phyloP scores from a whole-genome alignment of 306 rosid species.

The Malus fusca region DNA sequence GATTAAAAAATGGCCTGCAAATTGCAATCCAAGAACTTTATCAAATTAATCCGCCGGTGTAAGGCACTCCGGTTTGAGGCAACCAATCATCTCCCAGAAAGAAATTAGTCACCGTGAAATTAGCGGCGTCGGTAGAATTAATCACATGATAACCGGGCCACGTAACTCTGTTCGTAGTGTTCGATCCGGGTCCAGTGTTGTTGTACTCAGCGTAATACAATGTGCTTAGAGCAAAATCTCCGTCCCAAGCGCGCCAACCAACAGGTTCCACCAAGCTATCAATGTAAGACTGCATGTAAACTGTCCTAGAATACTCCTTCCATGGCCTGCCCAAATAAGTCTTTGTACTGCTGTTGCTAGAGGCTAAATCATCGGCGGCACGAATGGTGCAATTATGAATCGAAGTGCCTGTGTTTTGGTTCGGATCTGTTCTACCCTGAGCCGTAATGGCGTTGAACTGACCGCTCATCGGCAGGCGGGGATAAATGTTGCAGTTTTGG shows the following conservation, averaged over 20 bases:
- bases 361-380: constrained; percentile 54
- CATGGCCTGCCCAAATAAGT: constrained; percentile 85
- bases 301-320: constrained; percentile 77
- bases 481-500: constrained; percentile 72
- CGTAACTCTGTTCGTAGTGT: constrained; percentile 32
- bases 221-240: constrained; percentile 62
- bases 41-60: constrained; percentile 26
- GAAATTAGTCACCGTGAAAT: constrained; percentile 50
- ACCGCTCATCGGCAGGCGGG: constrained; percentile 69
- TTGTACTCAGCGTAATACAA: constrained; percentile 70
- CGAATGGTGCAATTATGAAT: constrained; percentile 62
- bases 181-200: constrained; percentile 61
- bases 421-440: constrained; percentile 75
- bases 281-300: constrained; percentile 57
- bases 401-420: constrained; percentile 72
- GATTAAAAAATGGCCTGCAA: not conserved
- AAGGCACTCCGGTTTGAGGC: constrained; percentile 69
- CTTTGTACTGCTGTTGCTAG: not conserved
- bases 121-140: constrained; percentile 43
- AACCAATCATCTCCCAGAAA: constrained; percentile 56
- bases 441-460: constrained; percentile 95
- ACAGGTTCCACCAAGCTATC: constrained; percentile 33
- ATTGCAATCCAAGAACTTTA: not conserved
- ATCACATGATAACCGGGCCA: constrained; percentile 65
- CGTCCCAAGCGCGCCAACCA: constrained; percentile 85